Percentiles rank a stretch among this genome's conserved stretches.
Conservation (phyloP, 129 eudicot genomes). For the Heracleum sosnowskyi region DNA sequence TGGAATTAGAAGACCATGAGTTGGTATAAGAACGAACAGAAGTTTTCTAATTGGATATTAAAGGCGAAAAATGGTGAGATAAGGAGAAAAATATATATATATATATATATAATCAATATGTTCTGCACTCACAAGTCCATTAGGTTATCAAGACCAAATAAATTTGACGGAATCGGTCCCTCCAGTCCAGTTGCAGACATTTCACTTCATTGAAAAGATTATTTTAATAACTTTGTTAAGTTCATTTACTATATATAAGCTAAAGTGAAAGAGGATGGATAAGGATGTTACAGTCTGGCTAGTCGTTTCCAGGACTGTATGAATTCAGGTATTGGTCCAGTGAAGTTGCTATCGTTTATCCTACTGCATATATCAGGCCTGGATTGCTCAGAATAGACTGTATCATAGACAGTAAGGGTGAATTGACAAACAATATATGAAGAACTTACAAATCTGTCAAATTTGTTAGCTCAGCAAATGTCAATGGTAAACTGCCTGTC, state of each 20-base stretch:
- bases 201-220: slow-evolving; percentile 43
- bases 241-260: background rate
- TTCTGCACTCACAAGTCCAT: slow-evolving; percentile 49
- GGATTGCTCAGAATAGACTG: background rate
- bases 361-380: slow-evolving; percentile 45
- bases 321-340: slow-evolving; percentile 67
- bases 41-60: background rate
- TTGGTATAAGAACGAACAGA: background rate
- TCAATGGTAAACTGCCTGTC: slow-evolving; percentile 44
- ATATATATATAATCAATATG: background rate
- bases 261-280: background rate
- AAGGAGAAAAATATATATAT: background rate
- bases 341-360: slow-evolving; percentile 64
- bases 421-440: background rate
- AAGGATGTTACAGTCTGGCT: slow-evolving; percentile 52
- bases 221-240: background rate
- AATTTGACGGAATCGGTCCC: slow-evolving; percentile 76
- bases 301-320: slow-evolving; percentile 69
- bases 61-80: background rate
- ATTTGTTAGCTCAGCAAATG: slow-evolving; percentile 33
- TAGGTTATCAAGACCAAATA: slow-evolving; percentile 42
- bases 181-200: slow-evolving; percentile 73
- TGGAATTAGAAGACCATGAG: background rate
- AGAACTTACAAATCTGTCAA: slow-evolving; percentile 54
- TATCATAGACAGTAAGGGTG: background rate